Percentiles rank a stretch among this genome's conserved stretches.
These are phyloP conservation scores for Candida labiduridarum DNA, from an alignment of 1,139 yeast species.

Conservation along the genomic window DNA sequence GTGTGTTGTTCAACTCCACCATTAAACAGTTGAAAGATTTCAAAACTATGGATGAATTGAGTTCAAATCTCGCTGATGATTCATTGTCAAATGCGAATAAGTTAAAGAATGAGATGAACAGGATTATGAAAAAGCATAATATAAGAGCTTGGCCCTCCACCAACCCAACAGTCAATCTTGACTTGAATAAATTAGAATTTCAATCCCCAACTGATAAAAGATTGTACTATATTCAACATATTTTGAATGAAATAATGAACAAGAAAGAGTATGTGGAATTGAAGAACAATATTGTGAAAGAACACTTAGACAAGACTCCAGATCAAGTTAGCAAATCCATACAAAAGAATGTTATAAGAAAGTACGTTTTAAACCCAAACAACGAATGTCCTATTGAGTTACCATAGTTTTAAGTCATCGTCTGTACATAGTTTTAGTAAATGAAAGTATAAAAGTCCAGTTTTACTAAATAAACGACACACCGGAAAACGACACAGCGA, in stretches of 20 bases:
- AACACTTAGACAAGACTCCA: slow-evolving; percentile 26
- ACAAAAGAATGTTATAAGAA: slow-evolving; percentile 45
- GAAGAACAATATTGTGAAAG: slow-evolving; percentile 29
- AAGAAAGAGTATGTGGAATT: slow-evolving; percentile 26
- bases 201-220: slow-evolving; percentile 27
- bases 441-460: too few relatives aligned
- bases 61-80: not conserved
- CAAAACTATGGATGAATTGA: slow-evolving; percentile 43
- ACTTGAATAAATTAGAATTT: slow-evolving; percentile 26
- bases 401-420: slow-evolving; percentile 2
- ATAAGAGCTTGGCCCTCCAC: slow-evolving; percentile 62
- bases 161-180: slow-evolving; percentile 40
- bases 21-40: slow-evolving; percentile 52
- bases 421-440: not conserved
- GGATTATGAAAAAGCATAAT: slow-evolving; percentile 54
- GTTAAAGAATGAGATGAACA: slow-evolving; percentile 45
- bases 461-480: too few relatives aligned
- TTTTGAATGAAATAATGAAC: slow-evolving; percentile 36
- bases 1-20: slow-evolving; percentile 38
- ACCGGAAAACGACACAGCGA: too few relatives aligned
- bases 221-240: slow-evolving; percentile 28
- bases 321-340: slow-evolving; percentile 28
- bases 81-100: too few relatives aligned
- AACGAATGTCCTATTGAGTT: slow-evolving; percentile 39
- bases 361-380: slow-evolving; percentile 38